Evolutionary conservation across 2,329 filamentous ascomycete genomes (phyloP), one percentile per base, ranked within the genome.

Genomic region (Cyanodermella asteris): DNA sequence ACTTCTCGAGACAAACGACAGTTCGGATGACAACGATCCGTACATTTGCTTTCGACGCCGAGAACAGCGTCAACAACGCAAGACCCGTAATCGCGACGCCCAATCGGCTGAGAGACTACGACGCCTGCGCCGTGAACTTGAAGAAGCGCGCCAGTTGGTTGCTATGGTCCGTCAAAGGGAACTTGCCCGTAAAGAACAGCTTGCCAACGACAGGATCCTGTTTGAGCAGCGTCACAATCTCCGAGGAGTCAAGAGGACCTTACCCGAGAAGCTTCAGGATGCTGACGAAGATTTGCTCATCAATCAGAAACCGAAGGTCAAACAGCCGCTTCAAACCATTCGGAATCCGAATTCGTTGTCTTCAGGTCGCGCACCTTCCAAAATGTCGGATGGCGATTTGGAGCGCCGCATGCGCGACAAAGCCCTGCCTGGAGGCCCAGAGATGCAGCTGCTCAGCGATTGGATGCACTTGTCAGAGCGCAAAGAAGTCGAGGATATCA

Each of bases 1-100:
- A 16, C n/a, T 59, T 55, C 87, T 91, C 36, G 87, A 97, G 54
- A 90, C 72, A 23, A 80, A 87, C 34, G 75, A 80, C 44, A 84
- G 94, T 36, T 90, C 73, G 32, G 87, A 97, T 47, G 87, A 97
- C 45, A 69, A 77, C 39, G 87, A 97, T 50, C 87, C 87, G 24
- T 97, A 91, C 52, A 82, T 97, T 41, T 97, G 87, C 52, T 97
- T 97, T 64, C 70, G 87, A 44, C 71, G 87, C 38, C 76, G 87
- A 34, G 87, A 97, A 50, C 77, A 91, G 23, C 73, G 87, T 29
- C 80, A 91, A 46, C 84, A 81, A 24, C 75, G 87, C 39, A 97
- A 94, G 55, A 97, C 87, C 18, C 67, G 87, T 42, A 80, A 78
- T 37, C 71, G 87, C 42, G 87, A 97, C 55, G 78, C 78, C 18